Evolutionary conservation across 495 filamentous ascomycete genomes (phyloP), one percentile per base, ranked within the genome.

Genomic region (Annulohypoxylon bovei): DNA sequence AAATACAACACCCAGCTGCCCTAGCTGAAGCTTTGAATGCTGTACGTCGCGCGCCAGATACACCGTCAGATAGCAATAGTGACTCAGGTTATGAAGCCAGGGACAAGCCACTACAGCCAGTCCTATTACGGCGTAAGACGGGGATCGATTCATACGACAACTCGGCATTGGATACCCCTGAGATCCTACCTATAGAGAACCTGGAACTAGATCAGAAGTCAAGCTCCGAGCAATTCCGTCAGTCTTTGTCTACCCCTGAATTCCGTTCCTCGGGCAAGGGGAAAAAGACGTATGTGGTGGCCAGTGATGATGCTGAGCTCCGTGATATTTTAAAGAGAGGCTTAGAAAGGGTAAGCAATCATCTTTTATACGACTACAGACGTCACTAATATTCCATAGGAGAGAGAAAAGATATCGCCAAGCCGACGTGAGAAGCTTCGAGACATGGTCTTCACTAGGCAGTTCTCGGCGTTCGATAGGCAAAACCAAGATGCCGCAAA

Each of bases 401-500:
- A 77, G 44, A 79, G 33, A 70, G 76, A 61, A 27, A 70, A 66
- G 30, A 16, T 2, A n/a, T 42, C 33, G 3, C 68, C 72, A 49
- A 25, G 2, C 4, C 58, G 63, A 78, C 79, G 73, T 8, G 86
- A 83, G 59, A 87, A 86, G 60, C 89, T 92, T 74, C 78, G 85
- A 61, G 88, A 92, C 73, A 76, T 91, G 39, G 85, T 90, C 16
- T 92, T 92, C 73, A 92, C 89, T 2, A 82, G 86, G 33, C 87
- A 86, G 57, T 91, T 91, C 71, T 89, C 90, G 0, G 81, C 88
- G 4, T 93, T 93, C 69, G 91, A 93, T 75, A 83, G 88, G 11
- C 87, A 88, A 64, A 91, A 91, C 77, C 81, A 83, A 5, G 76
- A 76, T 1, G 83, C 81, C 11, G 80, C 82, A 11, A 82, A 86